Percentiles rank a stretch among this genome's conserved stretches.
These are phyloP conservation scores for Aspergillaceae sp. DNA, from an alignment of 2,329 filamentous ascomycete species.

Conservation along the genomic window DNA sequence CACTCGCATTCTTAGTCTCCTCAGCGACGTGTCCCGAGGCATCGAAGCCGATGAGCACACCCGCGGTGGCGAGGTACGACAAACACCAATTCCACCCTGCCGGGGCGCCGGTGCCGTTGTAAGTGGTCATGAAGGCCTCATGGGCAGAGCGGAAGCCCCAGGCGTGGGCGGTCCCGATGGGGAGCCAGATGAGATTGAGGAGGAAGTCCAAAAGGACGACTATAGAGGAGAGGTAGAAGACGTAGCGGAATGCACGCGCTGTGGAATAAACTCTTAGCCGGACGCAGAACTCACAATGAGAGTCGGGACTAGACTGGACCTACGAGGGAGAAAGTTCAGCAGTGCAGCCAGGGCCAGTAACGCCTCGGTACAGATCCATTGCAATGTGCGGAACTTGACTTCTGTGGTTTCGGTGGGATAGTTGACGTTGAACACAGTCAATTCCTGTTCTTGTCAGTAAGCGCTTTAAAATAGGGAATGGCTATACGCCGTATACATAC, in stretches of 20 bases:
- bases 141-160: conserved; percentile 52
- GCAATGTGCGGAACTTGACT: conserved; percentile 52
- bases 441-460: conserved; percentile 35
- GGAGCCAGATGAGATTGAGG: conserved; percentile 54
- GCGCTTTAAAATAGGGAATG: too few species aligned
- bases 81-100: conserved; percentile 56
- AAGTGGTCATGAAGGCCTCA: conserved; percentile 53
- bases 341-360: conserved; percentile 44
- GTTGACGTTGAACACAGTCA: conserved; percentile 48
- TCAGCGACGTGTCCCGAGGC: conserved; percentile 54
- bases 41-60: conserved; percentile 54
- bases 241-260: conserved; percentile 39
- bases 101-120: conserved; percentile 50
- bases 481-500: conserved; percentile 7
- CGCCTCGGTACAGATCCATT: conserved; percentile 52
- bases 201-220: conserved; percentile 51
- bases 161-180: conserved; percentile 48
- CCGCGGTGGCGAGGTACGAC: conserved; percentile 53
- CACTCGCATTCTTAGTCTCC: conserved; percentile 48
- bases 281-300: conserved; percentile 8
- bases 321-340: conserved; percentile 45
- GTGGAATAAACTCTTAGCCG: conserved; percentile 12
- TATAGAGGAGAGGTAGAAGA: conserved; percentile 18
- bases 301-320: conserved; percentile 24
- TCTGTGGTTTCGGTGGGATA: conserved; percentile 46